Evolutionary conservation across 176 grass and related monocot genomes (phyloP), one percentile per base, ranked within the genome.

Genomic region (Phyllostachys edulis): DNA sequence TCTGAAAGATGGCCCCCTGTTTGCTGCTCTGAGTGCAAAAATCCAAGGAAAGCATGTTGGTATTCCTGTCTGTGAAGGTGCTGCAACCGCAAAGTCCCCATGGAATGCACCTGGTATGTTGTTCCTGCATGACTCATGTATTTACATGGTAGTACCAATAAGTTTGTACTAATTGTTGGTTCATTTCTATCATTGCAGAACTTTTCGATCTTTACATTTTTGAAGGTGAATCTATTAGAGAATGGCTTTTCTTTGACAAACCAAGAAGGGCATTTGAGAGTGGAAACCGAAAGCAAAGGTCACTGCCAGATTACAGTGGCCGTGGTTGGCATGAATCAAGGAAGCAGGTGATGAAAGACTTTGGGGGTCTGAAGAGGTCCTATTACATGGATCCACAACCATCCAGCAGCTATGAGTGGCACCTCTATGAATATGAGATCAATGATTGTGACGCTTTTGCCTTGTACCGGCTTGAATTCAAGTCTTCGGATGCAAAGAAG

Each of bases 321-420:
- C 89, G 91, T 84, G 94, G 94, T 68, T 97, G 94, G 91, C 94
- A 97, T 83, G 94, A 97, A 75, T 97, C 94, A 67, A 89, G 94
- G 78, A 97, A 97, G 86, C 94, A 97, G 78, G 87, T 92, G 59
- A 94, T 97, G 91, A 97, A 97, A 71, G 94, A 97, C 67, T 94
- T 92, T 47, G 89, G 89, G n/a, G 94, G 94, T 63, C 85, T 90
- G 59, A 97, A 94, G 80, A 90, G 95, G 45, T 97, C 95, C 50
- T 97, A 97, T 82, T 97, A 97, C 81, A 97, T 97, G 95, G 95
- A 97, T 57, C 95, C 95, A 21, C 95, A 97, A 73, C 95, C 95
- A 26, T 78, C 91, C 1, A 82, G 65, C 81, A 76, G 71, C 85
- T 97, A 89, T 13, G 95, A 97, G 81, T 97, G 94, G 92, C 94